Evolutionary conservation across 352 stramenopile species (phyloP), one percentile per base, ranked within the genome.

Genomic region (Blastocystis hominis): DNA sequence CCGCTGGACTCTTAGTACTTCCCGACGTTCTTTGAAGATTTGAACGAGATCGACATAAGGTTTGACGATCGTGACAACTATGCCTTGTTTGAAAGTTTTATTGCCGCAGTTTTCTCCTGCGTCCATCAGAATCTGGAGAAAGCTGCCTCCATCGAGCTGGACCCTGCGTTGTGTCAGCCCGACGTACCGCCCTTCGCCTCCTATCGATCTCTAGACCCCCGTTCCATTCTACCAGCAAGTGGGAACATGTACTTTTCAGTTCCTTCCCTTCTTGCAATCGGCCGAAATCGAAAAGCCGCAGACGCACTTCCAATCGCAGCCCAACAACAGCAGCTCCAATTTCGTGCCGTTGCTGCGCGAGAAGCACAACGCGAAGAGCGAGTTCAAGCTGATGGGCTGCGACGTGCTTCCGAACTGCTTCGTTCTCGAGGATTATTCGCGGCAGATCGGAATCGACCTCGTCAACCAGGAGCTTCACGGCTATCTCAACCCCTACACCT

Each of bases 271-370:
- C 56, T 6, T 84, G 24, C 34, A 53, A 20, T 68, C 72, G 34
- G 13, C 34, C 13, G 72, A 84, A 13, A 84, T 84, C 2, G 72
- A 84, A 34, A 84, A 84, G 72, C 72, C 72, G 2, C 72, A 84
- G 44, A 68, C 20, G 17, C 72, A 66, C 42, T 84, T 84, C 46
- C 9, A 36, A 38, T 20, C 36, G 34, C 30, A 15, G 40, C 44
- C 62, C 9, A 38, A 17, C 56, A 84, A 63, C 7, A 53, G 68
- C 44, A 54, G n/a, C 36, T 38, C 50, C 6, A 50, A 53, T 15
- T 84, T 84, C 40, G 17, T 50, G 4, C 72, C 72, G 30, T 47
- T 30, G 6, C 24, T 84, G 56, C 66, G 44, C 9, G 55, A 56
- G 50, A 84, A 84, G 50, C 72, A 64, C 20, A 84, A 84, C 40